Evolutionary conservation across 2,329 filamentous ascomycete species (phyloP), one percentile per base, ranked within the genome.

Genomic region (Pyricularia pennisetigena): DNA sequence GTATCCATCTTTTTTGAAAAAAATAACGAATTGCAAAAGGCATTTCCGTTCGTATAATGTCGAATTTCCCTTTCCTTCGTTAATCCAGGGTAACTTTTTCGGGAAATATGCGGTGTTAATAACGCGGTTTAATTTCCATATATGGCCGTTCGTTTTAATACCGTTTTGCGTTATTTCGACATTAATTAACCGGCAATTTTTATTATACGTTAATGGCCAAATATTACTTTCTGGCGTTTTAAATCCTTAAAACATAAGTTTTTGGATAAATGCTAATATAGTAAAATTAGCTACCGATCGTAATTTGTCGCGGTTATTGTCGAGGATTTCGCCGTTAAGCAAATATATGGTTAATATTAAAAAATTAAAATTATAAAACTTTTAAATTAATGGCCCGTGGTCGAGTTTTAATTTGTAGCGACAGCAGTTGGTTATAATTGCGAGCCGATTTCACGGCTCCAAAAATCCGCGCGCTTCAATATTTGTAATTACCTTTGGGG

Each of bases 351-450:
- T n/a, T n/a, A n/a, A n/a, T 9, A 76, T 68, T 0, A 76, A 74
- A 0, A 78, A 64, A 10, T 71, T 74, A 7, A 75, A 68, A 24
- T 73, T 75, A 0, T 67, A 64, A 2, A 61, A 32, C 0, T 67
- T 66, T 16, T 59, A 20, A 1, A 69, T 69, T 0, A 78, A 70
- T 1, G 63, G 41, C 23, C 61, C 32, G 2, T 14, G 67, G 32
- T 77, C 68, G 3, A 78, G 66, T 4, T 75, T 69, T 0, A 71
- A 68, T 1, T 71, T 67, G 35, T 77, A 78, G 20, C 75, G 71
- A 24, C 76, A 77, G 64, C 75, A 78, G 35, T 78, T 78, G 12
- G 75, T 75, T 2, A 66, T n/a, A n/a, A n/a, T n/a, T n/a, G n/a
- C n/a, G n/a, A n/a, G n/a, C n/a, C n/a, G n/a, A n/a, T n/a, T n/a